Evolutionary conservation across 2,329 filamentous ascomycete species (phyloP), one percentile per base, ranked within the genome.

Genomic region (Xylaria sp.): DNA sequence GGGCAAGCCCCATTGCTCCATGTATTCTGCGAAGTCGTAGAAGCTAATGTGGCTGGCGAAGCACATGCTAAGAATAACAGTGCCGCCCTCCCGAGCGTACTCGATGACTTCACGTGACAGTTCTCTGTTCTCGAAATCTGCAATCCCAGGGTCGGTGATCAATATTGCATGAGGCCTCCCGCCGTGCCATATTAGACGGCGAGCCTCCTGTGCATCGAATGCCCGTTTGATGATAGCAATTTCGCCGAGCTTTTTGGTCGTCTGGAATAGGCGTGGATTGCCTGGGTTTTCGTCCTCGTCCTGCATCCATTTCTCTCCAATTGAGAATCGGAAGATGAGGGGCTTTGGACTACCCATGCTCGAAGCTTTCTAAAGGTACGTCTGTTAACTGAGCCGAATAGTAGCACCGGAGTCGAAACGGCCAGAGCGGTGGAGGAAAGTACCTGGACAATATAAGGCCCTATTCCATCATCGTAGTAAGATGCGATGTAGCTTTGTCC

Each of bases 281-380:
- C 17, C 9, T 16, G 11, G 4, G 18, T 24, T 5, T 4, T 51
- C 22, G 34, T 40, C 34, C 17, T 17, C 17, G 3, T 22, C 22
- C 38, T 51, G 42, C n/a, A 22, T 29, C 37, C 18, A 40, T 34
- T 34, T 17, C 1, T 51, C 37, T 2, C 37, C 48, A 11, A 51
- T 22, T 13, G 48, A 51, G n/a, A 51, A 51, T 18, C 45, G 41
- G 42, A 51, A 45, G 22, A 51, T 40, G 24, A 51, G 11, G 21
- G 41, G 48, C 21, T 51, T 45, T 19, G 7, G 6, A 19, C 17
- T 2, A 24, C n/a, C 4, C 48, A 44, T 44, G 8, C 20, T 50
- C 13, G 18, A n/a, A 4, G 7, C 9, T 19, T 41, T 41, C 16
- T 4, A 7, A 17, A 21, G 5, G 24, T n/a, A n/a, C n/a, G n/a